phyloP scores from a whole-genome alignment of 768 basidiomycete genomes.

The Butyriboletus loyo region DNA sequence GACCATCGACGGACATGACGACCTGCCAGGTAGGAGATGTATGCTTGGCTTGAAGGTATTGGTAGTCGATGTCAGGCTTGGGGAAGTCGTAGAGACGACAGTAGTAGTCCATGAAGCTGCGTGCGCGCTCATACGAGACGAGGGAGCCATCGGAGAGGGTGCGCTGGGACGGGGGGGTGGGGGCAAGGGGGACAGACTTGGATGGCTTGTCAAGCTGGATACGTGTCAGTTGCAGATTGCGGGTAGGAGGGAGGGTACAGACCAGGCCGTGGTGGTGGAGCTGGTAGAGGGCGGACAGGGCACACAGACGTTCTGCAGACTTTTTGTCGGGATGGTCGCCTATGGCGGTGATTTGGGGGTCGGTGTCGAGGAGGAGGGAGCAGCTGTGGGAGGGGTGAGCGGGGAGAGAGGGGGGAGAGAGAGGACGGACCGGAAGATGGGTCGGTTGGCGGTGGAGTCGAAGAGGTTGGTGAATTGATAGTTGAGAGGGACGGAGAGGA shows the following conservation, averaged over 20 bases:
- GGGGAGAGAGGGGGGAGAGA: background rate
- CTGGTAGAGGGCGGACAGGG: conserved; percentile 71
- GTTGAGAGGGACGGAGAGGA: conserved; percentile 9
- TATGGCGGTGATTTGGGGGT: conserved; percentile 48
- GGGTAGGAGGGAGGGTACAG: conserved; percentile 28
- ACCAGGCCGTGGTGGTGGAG: conserved; percentile 63
- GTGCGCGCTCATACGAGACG: conserved; percentile 69
- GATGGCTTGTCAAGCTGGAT: conserved; percentile 30
- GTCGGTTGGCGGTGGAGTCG: conserved; percentile 9
- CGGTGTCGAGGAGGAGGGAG: conserved; percentile 25
- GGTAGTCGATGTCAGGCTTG: conserved; percentile 66
- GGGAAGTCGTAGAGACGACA: conserved; percentile 75
- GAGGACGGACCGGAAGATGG: conserved; percentile 24
- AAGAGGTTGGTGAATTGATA: conserved; percentile 15
- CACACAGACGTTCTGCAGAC: conserved; percentile 72
- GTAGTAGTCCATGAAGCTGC: conserved; percentile 94
- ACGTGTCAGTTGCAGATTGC: background rate
- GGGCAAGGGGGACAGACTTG: conserved; percentile 9
- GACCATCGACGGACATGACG: conserved; percentile 69
- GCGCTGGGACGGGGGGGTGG: conserved; percentile 20
- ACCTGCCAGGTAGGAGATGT: conserved; percentile 57
- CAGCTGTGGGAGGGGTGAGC: conserved; percentile 17
- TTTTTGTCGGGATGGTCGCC: conserved; percentile 61
- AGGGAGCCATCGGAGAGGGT: conserved; percentile 59
- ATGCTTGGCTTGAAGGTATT: conserved; percentile 28